Evolutionary conservation across 2,329 filamentous ascomycete species (phyloP).

Genomic region (Beauveria medogensis): DNA sequence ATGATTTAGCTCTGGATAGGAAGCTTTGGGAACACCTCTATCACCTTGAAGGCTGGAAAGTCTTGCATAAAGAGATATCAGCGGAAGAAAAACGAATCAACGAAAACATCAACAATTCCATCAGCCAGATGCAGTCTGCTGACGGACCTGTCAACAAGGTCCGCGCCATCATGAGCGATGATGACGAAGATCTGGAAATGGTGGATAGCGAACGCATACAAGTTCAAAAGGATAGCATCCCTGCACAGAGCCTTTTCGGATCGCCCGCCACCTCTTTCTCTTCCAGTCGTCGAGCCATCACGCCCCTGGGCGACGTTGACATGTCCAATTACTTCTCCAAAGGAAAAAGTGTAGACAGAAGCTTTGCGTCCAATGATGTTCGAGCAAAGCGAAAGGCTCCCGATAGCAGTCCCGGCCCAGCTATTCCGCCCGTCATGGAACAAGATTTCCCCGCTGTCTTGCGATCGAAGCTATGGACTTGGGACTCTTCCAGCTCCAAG

Average conservation of each 20-base stretch:
- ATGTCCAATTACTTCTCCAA: slow-evolving; percentile 21
- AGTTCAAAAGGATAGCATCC: slow-evolving; percentile 17
- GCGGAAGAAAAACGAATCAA: slow-evolving; percentile 56
- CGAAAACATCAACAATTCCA: slow-evolving; percentile 29
- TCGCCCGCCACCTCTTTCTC: slow-evolving; percentile 26
- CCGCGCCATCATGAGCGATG: slow-evolving; percentile 41
- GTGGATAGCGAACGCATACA: slow-evolving; percentile 27
- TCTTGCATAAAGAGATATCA: slow-evolving; percentile 56
- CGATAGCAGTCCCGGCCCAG: slow-evolving; percentile 24
- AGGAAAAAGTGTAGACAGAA: slow-evolving; percentile 23
- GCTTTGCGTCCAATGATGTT: slow-evolving; percentile 20
- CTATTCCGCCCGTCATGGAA: slow-evolving; percentile 21
- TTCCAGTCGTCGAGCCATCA: slow-evolving; percentile 18
- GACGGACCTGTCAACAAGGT: slow-evolving; percentile 48
- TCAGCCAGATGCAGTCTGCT: slow-evolving; percentile 35
- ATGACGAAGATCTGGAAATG: slow-evolving; percentile 47
- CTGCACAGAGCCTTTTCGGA: slow-evolving; percentile 26
- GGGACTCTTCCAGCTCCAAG: slow-evolving; percentile 37
- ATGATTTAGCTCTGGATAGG: slow-evolving; percentile 70
- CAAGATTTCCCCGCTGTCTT: slow-evolving; percentile 27
- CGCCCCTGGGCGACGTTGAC: slow-evolving; percentile 23
- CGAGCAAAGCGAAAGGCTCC: slow-evolving; percentile 30
- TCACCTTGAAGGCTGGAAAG: slow-evolving; percentile 76
- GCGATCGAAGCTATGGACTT: slow-evolving; percentile 42
- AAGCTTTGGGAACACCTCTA: slow-evolving; percentile 83